These are phyloP conservation scores for Priceomyces castillae DNA, from an alignment of 805 yeast genomes.

Conservation along the genomic window DNA sequence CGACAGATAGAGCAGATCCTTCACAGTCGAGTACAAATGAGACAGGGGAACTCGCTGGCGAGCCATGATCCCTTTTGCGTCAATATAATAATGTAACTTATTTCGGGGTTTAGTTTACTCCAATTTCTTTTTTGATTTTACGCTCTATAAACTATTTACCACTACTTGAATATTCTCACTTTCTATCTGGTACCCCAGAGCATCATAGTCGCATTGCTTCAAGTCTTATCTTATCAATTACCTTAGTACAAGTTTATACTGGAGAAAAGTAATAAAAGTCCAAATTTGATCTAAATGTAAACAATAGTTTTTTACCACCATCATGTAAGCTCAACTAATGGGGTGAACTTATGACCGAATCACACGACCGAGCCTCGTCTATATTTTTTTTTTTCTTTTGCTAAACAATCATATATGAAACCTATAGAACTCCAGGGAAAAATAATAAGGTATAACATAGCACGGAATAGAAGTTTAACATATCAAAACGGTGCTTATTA, in stretches of 20 bases:
- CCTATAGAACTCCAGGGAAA: too few relatives aligned
- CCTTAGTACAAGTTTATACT: not conserved
- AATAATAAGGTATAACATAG: not conserved
- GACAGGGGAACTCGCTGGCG: conserved; percentile 6
- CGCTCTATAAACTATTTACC: too few relatives aligned
- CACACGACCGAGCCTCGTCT: not conserved
- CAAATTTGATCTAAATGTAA: not conserved
- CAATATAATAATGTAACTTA: not conserved
- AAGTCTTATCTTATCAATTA: not conserved
- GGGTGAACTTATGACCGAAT: not conserved
- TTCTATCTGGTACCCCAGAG: not conserved
- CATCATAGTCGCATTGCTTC: not conserved
- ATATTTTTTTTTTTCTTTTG: not conserved
- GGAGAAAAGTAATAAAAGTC: not conserved
- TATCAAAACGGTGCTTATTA: not conserved
- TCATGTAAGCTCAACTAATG: not conserved
- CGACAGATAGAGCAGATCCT: conserved; percentile 8
- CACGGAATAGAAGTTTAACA: not conserved
- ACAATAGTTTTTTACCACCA: not conserved
- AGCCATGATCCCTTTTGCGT: conserved; percentile 57
- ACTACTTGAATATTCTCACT: too few relatives aligned
- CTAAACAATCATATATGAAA: not conserved
- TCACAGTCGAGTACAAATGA: conserved; percentile 9
- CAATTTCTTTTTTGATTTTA: too few relatives aligned
- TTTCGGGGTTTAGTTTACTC: too few relatives aligned